Conservation (phyloP, 345 rosid genomes). For the Bruguiera sexangula region DNA sequence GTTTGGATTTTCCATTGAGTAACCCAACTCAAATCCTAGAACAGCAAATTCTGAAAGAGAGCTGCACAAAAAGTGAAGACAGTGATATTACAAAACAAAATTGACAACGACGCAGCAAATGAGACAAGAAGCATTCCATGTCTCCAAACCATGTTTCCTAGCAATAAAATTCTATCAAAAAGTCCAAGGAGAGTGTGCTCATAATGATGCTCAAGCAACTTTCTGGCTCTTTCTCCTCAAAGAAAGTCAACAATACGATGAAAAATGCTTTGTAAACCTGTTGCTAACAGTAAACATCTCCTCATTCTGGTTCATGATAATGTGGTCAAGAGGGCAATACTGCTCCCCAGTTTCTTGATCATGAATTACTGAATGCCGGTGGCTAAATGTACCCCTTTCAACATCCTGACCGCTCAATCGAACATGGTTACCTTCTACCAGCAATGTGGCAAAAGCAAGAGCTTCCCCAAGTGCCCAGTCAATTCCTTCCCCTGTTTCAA, state of each 20-base stretch:
- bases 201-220: not conserved
- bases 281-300: constrained; percentile 91
- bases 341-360: constrained; percentile 70
- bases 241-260: not conserved
- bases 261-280: constrained; percentile 36
- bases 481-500: constrained; percentile 73
- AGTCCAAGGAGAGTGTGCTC: not conserved
- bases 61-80: constrained; percentile 33
- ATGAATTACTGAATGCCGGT: constrained; percentile 70
- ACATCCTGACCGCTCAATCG: constrained; percentile 91
- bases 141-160: not conserved
- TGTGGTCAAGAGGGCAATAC: constrained; percentile 76
- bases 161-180: not conserved
- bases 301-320: constrained; percentile 59
- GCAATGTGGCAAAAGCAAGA: constrained; percentile 70
- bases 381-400: constrained; percentile 85
- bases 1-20: constrained; percentile 82
- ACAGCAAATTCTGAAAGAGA: constrained; percentile 85
- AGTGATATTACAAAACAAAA: not conserved
- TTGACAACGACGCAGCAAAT: not conserved
- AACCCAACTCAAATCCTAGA: constrained; percentile 81
- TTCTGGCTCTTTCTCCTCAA: not conserved
- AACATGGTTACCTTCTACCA: constrained; percentile 88
- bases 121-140: not conserved
- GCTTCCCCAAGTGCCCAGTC: constrained; percentile 90